A percentile compares a stretch with the other conserved stretches of the same genome.
Conservation (phyloP, 1,284 basidiomycete genomes). For the Melanopsichium pennsylvanicum region DNA sequence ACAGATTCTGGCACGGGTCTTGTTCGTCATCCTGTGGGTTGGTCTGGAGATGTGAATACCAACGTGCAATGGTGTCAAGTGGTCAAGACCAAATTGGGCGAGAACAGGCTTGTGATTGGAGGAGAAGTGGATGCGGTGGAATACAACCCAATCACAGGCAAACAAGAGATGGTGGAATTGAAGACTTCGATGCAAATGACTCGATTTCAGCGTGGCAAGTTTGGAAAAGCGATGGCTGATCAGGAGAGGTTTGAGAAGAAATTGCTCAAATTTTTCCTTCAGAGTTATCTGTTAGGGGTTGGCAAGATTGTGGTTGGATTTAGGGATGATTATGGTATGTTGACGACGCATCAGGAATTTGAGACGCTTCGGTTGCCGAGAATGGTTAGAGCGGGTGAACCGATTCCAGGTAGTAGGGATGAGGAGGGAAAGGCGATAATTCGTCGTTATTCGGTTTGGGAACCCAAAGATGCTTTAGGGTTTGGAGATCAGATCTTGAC, state of each 20-base stretch:
- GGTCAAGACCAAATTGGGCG: constrained; percentile 85
- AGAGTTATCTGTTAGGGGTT: constrained; percentile 90
- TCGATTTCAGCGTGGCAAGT: constrained; percentile 8
- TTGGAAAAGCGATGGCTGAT: constrained; percentile 6
- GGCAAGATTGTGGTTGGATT: constrained; percentile 87
- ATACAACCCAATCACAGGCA: constrained; percentile 2
- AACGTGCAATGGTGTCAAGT: constrained; percentile 96
- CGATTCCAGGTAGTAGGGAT: constrained; percentile 73
- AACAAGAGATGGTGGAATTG: constrained; percentile 77
- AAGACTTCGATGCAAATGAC: constrained; percentile 87
- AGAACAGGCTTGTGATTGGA: constrained; percentile 82
- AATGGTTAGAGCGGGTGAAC: constrained; percentile 48
- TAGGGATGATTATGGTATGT: constrained; percentile 76
- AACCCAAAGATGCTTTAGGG: constrained; percentile 77
- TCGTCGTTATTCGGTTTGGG: constrained; percentile 80
- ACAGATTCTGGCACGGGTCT: background rate
- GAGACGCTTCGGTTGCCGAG: constrained; percentile 66
- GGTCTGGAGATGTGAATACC: constrained; percentile 88
- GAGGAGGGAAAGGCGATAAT: constrained; percentile 72
- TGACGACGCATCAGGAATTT: constrained; percentile 62
- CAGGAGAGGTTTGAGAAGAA: constrained; percentile 77
- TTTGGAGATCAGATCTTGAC: constrained; percentile 76
- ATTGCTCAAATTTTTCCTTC: constrained; percentile 82
- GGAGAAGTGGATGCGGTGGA: constrained; percentile 92
- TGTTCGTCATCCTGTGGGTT: constrained; percentile 67